A percentile compares a stretch with the other conserved stretches of the same genome.
Evolutionary conservation across 768 basidiomycete species (phyloP).

Genomic region (Podaxis sp.): DNA sequence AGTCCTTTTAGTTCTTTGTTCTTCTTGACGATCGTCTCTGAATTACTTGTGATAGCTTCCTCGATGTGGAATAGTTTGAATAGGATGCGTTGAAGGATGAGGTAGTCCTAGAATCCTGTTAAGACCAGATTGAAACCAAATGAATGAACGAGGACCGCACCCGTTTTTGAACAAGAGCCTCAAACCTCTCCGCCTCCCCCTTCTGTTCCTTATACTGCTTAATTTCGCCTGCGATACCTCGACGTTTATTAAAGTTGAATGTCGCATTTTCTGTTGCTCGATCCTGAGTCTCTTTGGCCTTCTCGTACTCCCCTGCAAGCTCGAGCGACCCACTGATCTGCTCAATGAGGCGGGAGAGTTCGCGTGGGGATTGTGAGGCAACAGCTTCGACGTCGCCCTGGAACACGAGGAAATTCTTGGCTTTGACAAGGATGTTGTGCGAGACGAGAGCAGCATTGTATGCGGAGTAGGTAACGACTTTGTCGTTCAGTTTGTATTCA

Average conservation of each 20-base stretch:
- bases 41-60: conserved; percentile 70
- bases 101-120: conserved; percentile 55
- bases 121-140: neutral
- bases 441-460: conserved; percentile 86
- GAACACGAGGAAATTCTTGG: conserved; percentile 99
- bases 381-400: conserved; percentile 99
- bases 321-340: conserved; percentile 95
- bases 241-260: conserved; percentile 89
- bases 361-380: conserved; percentile 89
- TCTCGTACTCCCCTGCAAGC: conserved; percentile 83
- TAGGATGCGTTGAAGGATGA: conserved; percentile 76
- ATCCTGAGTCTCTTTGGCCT: conserved; percentile 81
- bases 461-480: conserved; percentile 75
- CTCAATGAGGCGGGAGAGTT: conserved; percentile 87
- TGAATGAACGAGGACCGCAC: conserved; percentile 34
- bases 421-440: conserved; percentile 97
- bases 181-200: conserved; percentile 85
- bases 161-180: conserved; percentile 66
- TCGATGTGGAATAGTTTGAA: conserved; percentile 92
- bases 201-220: conserved; percentile 98
- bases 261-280: conserved; percentile 93
- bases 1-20: conserved; percentile 68
- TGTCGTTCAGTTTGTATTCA: conserved; percentile 85
- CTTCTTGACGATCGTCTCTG: conserved; percentile 63
- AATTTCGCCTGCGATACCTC: conserved; percentile 92